phyloP scores from a whole-genome alignment of 208 protist genomes.

The Acanthamoeba divionensis region DNA sequence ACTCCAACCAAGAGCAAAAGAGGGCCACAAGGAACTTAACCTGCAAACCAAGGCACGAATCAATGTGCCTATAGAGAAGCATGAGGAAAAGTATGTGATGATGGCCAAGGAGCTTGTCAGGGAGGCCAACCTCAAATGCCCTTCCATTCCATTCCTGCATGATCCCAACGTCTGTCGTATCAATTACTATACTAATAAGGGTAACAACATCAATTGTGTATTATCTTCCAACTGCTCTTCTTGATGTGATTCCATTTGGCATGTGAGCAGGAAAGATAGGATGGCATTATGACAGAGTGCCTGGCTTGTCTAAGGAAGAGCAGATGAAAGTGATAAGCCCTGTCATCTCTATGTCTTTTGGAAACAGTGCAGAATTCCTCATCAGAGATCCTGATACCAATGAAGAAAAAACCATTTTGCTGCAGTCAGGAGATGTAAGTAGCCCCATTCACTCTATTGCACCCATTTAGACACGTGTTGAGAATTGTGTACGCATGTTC shows the following conservation, averaged over 20 bases:
- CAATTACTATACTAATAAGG: slow-evolving; percentile 27
- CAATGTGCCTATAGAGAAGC: slow-evolving; percentile 16
- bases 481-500: not conserved
- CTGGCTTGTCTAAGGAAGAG: not conserved
- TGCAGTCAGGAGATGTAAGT: slow-evolving; percentile 9
- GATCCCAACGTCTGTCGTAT: slow-evolving; percentile 29
- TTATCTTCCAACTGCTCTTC: not conserved
- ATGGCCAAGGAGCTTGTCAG: not conserved
- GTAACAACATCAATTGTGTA: slow-evolving; percentile 20
- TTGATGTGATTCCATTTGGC: not conserved
- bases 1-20: not conserved
- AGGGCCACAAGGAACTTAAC: not conserved
- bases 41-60: slow-evolving; percentile 23
- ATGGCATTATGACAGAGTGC: slow-evolving; percentile 19
- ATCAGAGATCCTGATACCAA: not conserved
- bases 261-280: not conserved
- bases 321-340: not conserved
- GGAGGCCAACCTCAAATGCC: not conserved
- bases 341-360: slow-evolving; percentile 39
- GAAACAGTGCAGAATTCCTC: slow-evolving; percentile 17
- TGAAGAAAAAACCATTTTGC: not conserved
- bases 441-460: not conserved
- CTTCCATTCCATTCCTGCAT: not conserved
- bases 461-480: too few relatives aligned
- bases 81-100: not conserved